phyloP scores from a whole-genome alignment of 345 rosid species.

The Eucalyptus sp. region DNA sequence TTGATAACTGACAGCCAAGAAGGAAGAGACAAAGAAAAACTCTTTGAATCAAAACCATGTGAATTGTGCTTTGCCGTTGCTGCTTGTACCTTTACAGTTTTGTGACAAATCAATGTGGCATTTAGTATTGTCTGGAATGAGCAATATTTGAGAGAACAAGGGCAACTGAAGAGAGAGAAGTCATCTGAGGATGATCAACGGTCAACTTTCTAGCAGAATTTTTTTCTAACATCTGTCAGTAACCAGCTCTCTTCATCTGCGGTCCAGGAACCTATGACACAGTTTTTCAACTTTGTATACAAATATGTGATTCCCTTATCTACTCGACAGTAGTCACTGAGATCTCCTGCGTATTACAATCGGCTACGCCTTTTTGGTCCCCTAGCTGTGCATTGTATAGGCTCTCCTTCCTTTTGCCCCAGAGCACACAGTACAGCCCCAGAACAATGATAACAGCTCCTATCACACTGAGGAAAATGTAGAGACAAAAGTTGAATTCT shows the following conservation, averaged over 20 bases:
- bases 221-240: background rate
- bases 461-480: slow-evolving; percentile 5
- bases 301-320: too few species aligned
- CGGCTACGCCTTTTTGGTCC: background rate
- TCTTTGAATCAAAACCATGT: background rate
- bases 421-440: slow-evolving; percentile 28
- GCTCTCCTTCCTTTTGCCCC: slow-evolving; percentile 25
- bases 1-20: background rate
- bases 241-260: background rate
- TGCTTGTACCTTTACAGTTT: background rate
- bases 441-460: slow-evolving; percentile 17
- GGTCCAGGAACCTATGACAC: background rate
- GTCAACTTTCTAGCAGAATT: background rate
- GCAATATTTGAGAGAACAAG: background rate
- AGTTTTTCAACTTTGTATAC: too few species aligned
- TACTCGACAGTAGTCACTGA: background rate
- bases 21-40: background rate
- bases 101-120: background rate
- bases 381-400: background rate
- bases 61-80: background rate
- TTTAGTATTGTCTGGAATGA: background rate
- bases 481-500: background rate
- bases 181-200: background rate
- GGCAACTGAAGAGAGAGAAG: background rate
- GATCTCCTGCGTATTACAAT: background rate